Conservation (phyloP, 441 rosid species). For the Pelargonium fulgidum region DNA sequence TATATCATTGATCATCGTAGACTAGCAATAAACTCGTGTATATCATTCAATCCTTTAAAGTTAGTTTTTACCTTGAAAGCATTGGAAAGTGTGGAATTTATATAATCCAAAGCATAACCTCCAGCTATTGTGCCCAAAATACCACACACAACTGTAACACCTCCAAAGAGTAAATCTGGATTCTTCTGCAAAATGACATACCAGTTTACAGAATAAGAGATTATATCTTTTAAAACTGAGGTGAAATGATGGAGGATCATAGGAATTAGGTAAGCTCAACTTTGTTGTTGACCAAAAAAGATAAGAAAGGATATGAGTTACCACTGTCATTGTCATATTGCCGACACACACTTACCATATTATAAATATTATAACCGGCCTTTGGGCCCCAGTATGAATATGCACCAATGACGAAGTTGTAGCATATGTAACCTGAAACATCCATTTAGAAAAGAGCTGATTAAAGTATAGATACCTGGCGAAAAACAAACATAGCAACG, state of each 20-base stretch:
- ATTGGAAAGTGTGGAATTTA: conserved; percentile 64
- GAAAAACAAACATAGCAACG: conserved; percentile 7
- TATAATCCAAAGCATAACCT: conserved; percentile 62
- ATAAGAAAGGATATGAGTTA: neutral
- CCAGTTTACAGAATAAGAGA: neutral
- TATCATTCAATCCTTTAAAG: neutral
- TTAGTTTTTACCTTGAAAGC: conserved; percentile 64
- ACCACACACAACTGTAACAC: conserved; percentile 75
- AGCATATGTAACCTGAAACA: conserved; percentile 63
- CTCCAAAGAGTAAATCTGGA: conserved; percentile 91
- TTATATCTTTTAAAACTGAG: neutral
- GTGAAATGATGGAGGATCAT: neutral
- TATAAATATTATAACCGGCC: conserved; percentile 80
- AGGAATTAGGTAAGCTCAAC: too few species aligned
- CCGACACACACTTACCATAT: conserved; percentile 40
- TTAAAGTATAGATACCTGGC: neutral
- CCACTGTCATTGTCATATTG: neutral
- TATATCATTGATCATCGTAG: conserved; percentile 6
- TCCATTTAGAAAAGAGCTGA: conserved; percentile 1
- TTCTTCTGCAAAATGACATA: conserved; percentile 39
- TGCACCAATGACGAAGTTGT: conserved; percentile 89
- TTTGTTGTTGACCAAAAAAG: neutral
- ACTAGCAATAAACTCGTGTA: neutral
- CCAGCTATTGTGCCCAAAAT: conserved; percentile 84
- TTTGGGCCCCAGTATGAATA: conserved; percentile 98